Conservation (phyloP, 805 yeast species). For the Candida manassasensis region DNA sequence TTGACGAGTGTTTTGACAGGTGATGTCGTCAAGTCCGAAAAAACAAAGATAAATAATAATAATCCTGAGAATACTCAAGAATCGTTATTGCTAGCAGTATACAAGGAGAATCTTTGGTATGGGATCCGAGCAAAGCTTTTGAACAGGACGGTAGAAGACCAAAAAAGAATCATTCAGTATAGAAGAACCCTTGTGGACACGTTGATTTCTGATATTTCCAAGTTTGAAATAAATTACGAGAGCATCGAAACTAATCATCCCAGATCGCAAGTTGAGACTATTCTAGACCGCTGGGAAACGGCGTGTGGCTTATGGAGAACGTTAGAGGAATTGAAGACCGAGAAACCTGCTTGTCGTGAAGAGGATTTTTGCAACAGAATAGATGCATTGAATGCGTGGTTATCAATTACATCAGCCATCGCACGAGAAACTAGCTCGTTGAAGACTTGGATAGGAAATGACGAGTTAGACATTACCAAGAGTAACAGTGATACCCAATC, state of each 20-base stretch:
- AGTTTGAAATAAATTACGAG: conserved; percentile 53
- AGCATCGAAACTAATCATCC: conserved; percentile 25
- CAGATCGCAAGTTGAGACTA: conserved; percentile 45
- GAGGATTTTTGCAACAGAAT: conserved; percentile 60
- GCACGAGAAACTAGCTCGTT: conserved; percentile 56
- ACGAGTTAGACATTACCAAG: conserved; percentile 60
- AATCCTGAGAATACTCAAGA: conserved; percentile 38
- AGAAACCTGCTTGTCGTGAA: conserved; percentile 65
- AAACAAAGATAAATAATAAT: conserved; percentile 59
- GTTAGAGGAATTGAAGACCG: conserved; percentile 68
- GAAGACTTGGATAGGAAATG: conserved; percentile 80
- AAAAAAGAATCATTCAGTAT: conserved; percentile 61
- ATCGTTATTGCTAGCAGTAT: conserved; percentile 46
- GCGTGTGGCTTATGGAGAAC: conserved; percentile 79
- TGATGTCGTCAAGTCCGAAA: conserved; percentile 89
- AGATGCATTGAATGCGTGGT: conserved; percentile 83
- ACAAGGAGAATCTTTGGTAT: conserved; percentile 77
- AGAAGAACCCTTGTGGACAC: conserved; percentile 70
- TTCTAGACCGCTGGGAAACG: conserved; percentile 58
- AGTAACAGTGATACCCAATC: conserved; percentile 19
- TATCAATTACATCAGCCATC: conserved; percentile 66
- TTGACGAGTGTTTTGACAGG: conserved; percentile 86
- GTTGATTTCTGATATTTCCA: conserved; percentile 61
- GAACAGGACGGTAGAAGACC: conserved; percentile 78
- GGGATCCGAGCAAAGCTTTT: conserved; percentile 79